These are phyloP conservation scores for Penicillium aurantiogriseum DNA, from an alignment of 2,329 filamentous ascomycete species.

Conservation along the genomic window DNA sequence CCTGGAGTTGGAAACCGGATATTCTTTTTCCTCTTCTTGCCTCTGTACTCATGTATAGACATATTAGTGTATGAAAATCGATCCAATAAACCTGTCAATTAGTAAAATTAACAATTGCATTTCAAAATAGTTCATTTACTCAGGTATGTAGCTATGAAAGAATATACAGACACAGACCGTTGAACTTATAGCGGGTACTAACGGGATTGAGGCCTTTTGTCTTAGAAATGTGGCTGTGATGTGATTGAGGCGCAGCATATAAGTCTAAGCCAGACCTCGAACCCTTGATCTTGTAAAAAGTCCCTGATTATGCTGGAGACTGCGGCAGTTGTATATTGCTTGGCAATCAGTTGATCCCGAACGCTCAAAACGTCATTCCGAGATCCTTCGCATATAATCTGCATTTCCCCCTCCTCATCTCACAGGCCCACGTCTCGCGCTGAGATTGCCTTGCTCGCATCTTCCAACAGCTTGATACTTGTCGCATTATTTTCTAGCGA, in stretches of 20 bases:
- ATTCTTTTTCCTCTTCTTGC: neutral
- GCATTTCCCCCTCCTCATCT: slow-evolving; percentile 6
- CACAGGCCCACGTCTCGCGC: slow-evolving; percentile 4
- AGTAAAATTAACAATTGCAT: neutral
- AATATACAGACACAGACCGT: neutral
- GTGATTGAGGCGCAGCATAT: slow-evolving; percentile 14
- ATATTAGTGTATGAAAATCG: neutral
- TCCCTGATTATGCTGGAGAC: neutral
- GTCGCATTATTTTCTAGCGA: neutral
- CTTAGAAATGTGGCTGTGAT: slow-evolving; percentile 10
- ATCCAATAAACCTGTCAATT: neutral
- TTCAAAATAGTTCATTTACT: neutral
- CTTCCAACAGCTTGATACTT: neutral
- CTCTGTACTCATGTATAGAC: neutral
- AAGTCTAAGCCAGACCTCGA: neutral
- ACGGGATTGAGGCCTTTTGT: neutral
- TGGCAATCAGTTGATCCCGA: slow-evolving; percentile 16
- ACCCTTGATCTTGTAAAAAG: neutral
- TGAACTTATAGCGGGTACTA: neutral
- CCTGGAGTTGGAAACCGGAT: slow-evolving; percentile 12
- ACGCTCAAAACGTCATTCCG: slow-evolving; percentile 23
- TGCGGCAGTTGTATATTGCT: neutral
- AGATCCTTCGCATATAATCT: slow-evolving; percentile 18
- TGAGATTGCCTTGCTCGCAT: neutral
- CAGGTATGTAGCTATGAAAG: neutral